Evolutionary conservation across 345 rosid genomes (phyloP), one percentile per base, ranked within the genome.

Genomic region (Hibiscus trionum): DNA sequence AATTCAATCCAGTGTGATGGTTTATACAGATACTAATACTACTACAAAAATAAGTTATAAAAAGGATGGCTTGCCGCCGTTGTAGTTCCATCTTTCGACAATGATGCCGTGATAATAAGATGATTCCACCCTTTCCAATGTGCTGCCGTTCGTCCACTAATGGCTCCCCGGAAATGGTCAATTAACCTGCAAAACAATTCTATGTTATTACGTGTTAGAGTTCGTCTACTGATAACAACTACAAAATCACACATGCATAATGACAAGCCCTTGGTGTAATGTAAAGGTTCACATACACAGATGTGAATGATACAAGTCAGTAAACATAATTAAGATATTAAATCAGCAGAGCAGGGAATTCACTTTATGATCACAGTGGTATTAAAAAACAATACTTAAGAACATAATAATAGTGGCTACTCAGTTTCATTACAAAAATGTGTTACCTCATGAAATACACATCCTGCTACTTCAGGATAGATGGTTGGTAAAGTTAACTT

Each of bases 381-480:
- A 31, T 26, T 17, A 52, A 65, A 37, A 63, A 62, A 14, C 60
- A 63, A 65, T n/a, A 50, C 14, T 29, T 26, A 47, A 27, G 37
- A 60, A 66, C 70, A 53, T 24, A 26, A 47, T 44, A 64, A 52
- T 11, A 35, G 42, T 37, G 17, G 56, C 14, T 57, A 64, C 6
- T 42, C 66, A 29, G 7, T 33, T 65, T 61, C 55, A 29, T 42
- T 16, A 39, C 61, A 21, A 27, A 16, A 71, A 12, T 11, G 17
- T 46, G 5, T 62, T 77, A 80, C 75, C 86, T 80, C 70, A 52
- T 11, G 56, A 64, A 19, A 75, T 59, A 49, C 14, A 16, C 31
- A 27, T 64, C 60, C 52, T 57, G n/a, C 26, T 66, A 64, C 73
- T 72, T 63, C 50, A 56, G 11, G 6, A 17, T 4, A 35, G 70